Evolutionary conservation across 257 asterid species (phyloP).

Genomic region (Primulina tabacum): DNA sequence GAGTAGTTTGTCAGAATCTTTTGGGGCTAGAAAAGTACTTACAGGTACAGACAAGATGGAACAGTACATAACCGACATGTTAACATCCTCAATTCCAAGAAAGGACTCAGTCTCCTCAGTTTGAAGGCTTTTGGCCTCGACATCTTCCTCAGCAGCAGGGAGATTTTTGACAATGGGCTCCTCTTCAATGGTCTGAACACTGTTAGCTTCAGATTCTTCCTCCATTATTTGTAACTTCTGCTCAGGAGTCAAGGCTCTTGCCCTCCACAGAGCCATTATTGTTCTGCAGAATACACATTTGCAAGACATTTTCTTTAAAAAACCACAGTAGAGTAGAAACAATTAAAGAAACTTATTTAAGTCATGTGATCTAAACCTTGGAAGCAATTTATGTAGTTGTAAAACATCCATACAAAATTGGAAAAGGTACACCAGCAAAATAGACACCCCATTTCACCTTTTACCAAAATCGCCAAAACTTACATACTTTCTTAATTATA

Average conservation of each 20-base stretch:
- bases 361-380: not conserved
- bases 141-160: constrained; percentile 49
- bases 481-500: not conserved
- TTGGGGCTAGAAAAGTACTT: constrained; percentile 33
- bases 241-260: constrained; percentile 91
- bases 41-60: constrained; percentile 82
- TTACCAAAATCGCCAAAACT: not conserved
- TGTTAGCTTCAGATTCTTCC: constrained; percentile 65
- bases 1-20: not conserved
- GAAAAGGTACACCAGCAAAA: not conserved
- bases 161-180: constrained; percentile 51
- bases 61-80: constrained; percentile 66
- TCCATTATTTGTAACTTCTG: constrained; percentile 88
- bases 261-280: constrained; percentile 94
- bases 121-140: constrained; percentile 59
- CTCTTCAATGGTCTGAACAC: constrained; percentile 63
- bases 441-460: not conserved
- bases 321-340: not conserved
- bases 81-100: constrained; percentile 68
- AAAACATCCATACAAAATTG: not conserved
- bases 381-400: not conserved
- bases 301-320: constrained; percentile 7
- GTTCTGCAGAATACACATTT: constrained; percentile 48
- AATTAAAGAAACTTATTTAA: not conserved
- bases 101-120: constrained; percentile 71